phyloP scores from a whole-genome alignment of 306 rosid genomes.

The Dryas drummondii region DNA sequence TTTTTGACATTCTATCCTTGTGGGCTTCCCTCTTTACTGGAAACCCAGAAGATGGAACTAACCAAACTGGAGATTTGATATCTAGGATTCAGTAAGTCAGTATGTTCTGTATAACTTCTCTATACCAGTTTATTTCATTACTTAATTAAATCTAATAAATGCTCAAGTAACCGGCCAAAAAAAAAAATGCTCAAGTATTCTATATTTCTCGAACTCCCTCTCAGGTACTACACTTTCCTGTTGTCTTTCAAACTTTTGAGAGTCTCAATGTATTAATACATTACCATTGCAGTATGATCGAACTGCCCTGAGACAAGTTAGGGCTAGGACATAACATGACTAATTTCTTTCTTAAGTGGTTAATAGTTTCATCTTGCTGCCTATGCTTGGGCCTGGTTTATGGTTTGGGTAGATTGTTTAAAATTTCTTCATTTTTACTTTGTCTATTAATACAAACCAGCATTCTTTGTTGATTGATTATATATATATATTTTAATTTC shows the following conservation, averaged over 20 bases:
- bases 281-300: not conserved
- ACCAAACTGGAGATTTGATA: constrained; percentile 57
- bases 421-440: not conserved
- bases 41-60: constrained; percentile 60
- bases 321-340: not conserved
- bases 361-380: not conserved
- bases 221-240: constrained; percentile 1
- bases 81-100: constrained; percentile 67
- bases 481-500: not conserved
- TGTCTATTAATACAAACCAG: not conserved
- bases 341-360: not conserved
- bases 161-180: not conserved
- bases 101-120: constrained; percentile 9
- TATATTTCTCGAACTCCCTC: not conserved
- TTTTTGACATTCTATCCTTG: constrained; percentile 89
- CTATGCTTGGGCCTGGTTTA: not conserved
- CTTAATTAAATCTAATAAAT: not conserved
- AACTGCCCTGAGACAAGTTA: constrained; percentile 1
- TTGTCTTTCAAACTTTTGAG: constrained; percentile 4
- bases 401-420: not conserved
- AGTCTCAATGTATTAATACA: not conserved
- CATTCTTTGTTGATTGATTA: not conserved
- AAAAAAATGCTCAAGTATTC: not conserved
- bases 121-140: not conserved
- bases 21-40: constrained; percentile 77